These are phyloP conservation scores for Colletotrichum cordylinicola DNA, from an alignment of 2,329 filamentous ascomycete genomes.

Conservation along the genomic window DNA sequence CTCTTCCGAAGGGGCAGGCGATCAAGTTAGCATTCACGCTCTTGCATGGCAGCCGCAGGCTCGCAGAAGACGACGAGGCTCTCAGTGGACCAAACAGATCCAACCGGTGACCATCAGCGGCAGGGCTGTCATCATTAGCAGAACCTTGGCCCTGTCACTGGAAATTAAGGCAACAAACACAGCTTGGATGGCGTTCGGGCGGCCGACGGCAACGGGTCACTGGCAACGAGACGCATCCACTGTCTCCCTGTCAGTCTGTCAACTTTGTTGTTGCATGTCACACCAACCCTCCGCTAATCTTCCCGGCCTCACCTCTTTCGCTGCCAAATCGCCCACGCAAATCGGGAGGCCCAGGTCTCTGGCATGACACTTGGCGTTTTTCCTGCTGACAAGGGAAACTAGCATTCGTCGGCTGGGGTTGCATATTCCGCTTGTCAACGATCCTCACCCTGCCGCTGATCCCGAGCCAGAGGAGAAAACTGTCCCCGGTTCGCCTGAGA, in stretches of 20 bases:
- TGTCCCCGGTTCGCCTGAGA: not conserved
- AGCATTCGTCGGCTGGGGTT: constrained; percentile 2
- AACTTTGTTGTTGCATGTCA: not conserved
- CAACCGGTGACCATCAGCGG: not conserved
- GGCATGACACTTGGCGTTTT: not conserved
- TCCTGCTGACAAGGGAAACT: not conserved
- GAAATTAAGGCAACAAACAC: not conserved
- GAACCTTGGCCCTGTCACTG: not conserved
- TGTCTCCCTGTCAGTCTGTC: not conserved
- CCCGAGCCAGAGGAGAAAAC: not conserved
- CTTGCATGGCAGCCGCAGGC: not conserved
- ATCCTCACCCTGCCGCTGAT: not conserved
- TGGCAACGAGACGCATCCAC: not conserved
- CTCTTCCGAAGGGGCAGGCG: not conserved
- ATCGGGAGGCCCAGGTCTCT: not conserved
- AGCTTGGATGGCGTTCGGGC: not conserved
- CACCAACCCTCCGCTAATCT: not conserved
- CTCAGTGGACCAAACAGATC: not conserved
- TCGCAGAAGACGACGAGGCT: not conserved
- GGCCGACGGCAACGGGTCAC: not conserved
- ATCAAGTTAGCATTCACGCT: not conserved
- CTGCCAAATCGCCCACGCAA: not conserved
- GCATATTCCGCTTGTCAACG: not conserved
- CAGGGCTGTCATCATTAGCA: not conserved
- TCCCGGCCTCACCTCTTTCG: not conserved